Conservation (phyloP, 2,329 filamentous ascomycete genomes). For the Penicillium sp. region DNA sequence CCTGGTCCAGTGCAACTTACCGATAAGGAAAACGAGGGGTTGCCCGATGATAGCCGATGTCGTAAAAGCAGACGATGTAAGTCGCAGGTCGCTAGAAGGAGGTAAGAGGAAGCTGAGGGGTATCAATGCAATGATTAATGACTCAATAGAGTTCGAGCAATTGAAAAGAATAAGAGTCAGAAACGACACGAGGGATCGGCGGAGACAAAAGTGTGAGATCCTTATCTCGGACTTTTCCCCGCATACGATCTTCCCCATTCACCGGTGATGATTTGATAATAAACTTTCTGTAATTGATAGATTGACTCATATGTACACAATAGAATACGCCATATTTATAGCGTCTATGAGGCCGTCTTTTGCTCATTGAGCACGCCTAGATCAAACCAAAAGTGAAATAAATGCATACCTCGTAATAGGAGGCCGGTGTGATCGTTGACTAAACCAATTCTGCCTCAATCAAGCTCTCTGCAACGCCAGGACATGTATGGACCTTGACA, state of each 20-base stretch:
- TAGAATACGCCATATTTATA: no score
- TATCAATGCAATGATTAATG: not conserved
- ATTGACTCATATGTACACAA: not conserved
- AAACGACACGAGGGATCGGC: not conserved
- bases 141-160: not conserved
- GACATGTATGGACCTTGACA: constrained; percentile 16
- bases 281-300: not conserved
- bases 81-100: not conserved
- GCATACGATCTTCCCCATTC: not conserved
- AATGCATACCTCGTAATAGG: no score
- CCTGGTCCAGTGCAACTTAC: constrained; percentile 8
- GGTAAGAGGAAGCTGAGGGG: not conserved
- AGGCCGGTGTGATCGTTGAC: no score
- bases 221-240: constrained; percentile 18
- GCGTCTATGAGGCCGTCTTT: no score
- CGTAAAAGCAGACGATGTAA: not conserved
- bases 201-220: not conserved
- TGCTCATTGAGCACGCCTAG: no score
- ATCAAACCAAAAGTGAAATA: no score
- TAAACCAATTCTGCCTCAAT: constrained; percentile 22
- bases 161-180: not conserved
- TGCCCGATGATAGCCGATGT: not conserved
- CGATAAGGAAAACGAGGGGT: constrained; percentile 6
- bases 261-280: not conserved
- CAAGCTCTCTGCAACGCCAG: constrained; percentile 20